Evolutionary conservation across 2,329 filamentous ascomycete genomes (phyloP), one percentile per base, ranked within the genome.

Genomic region (Penicillium oxalicum): DNA sequence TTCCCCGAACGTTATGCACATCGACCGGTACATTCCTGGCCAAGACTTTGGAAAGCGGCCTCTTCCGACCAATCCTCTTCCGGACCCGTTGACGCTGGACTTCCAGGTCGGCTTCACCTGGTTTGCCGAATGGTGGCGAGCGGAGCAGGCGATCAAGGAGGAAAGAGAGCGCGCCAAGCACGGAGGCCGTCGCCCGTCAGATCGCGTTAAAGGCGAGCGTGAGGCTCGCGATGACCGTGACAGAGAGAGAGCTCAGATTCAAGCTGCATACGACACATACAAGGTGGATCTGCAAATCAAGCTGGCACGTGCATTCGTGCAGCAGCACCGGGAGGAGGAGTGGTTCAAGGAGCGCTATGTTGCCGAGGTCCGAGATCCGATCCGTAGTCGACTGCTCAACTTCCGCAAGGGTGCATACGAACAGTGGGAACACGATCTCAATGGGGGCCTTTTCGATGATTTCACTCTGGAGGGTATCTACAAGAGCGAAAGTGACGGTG

Each of bases 291-390:
- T 84, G 9, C 81, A 84, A 57, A 72, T 82, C 33, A 79, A 80
- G 57, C 91, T 95, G 86, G 91, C 93, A 0, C 84, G 90, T 56
- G 77, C 81, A 1, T 98, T 98, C 66, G 93, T 98, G 37, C 82
- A 86, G 43, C 86, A 90, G 60, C 93, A 98, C 71, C 95, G 95
- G 67, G 83, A 84, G 38, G 93, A 98, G 68, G 91, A 98, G 66
- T 98, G 93, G 93, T 98, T 98, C 73, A 88, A 86, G 60, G 93
- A 98, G 70, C 84, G 89, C 65, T 98, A 98, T 61, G 84, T 94
- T 28, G 81, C 88, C 1, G 88, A 93, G 58, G 82, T 91, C 47
- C 79, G 88, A 45, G 84, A 91, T 56, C 77, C 80, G 2, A 82
- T 96, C 61, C 84, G 86, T 48, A 74, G 76, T 51, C 86, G 88